Conservation (phyloP, 202 grass and related monocot genomes). For the Elaeis oleifera region DNA sequence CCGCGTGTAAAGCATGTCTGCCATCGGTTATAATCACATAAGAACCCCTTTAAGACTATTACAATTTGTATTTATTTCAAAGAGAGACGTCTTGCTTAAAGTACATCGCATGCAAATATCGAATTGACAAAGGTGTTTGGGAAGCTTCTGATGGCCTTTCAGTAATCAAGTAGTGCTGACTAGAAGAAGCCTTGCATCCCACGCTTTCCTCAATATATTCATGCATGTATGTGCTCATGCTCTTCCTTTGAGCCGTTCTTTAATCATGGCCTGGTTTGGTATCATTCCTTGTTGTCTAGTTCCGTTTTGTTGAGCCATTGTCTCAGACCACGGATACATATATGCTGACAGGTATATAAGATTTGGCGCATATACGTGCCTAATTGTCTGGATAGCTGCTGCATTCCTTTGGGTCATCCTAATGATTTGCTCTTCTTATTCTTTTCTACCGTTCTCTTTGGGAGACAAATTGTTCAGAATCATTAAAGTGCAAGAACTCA, state of each 20-base stretch:
- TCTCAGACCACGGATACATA: too few relatives aligned
- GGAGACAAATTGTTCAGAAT: neutral
- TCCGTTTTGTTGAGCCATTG: neutral
- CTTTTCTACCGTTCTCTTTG: neutral
- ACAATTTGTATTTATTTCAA: neutral
- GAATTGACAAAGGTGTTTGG: neutral
- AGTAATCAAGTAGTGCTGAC: neutral
- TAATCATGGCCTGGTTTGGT: neutral
- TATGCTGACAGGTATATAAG: too few relatives aligned
- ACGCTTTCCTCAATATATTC: neutral
- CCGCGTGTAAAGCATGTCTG: neutral
- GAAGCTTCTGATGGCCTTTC: neutral
- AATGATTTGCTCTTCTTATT: too few relatives aligned
- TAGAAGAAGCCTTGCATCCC: neutral
- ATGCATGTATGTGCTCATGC: neutral
- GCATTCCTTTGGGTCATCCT: too few relatives aligned
- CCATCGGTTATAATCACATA: neutral
- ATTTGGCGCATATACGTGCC: neutral
- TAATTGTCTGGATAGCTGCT: too few relatives aligned
- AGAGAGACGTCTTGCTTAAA: slow-evolving; percentile 1
- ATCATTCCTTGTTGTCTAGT: neutral
- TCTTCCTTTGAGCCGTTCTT: neutral
- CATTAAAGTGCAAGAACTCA: too few relatives aligned
- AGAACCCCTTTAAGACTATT: too few relatives aligned
- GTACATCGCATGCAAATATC: neutral